Evolutionary conservation across 1,139 yeast species (phyloP), one percentile per base, ranked within the genome.

Genomic region (Eremothecium cymbalariae): DNA sequence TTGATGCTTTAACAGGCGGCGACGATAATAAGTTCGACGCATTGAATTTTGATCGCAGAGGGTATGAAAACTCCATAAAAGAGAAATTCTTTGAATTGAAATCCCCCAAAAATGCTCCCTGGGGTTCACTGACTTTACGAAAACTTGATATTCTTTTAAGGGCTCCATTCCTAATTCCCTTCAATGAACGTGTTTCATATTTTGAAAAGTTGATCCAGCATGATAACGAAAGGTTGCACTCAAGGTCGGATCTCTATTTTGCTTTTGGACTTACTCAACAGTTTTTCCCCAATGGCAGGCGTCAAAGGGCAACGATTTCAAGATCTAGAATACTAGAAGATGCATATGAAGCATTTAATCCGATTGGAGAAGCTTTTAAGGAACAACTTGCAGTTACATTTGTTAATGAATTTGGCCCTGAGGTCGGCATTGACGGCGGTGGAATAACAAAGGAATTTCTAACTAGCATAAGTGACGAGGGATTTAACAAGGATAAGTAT

Each of bases 391-490:
- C 72, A 2, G 86, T 90, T 3, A 68, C 70, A 5, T 86, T 90
- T 50, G 64, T 63, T 33, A 82, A 83, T 50, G 73, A 78, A 40
- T 72, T 78, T 57, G 95, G 94, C 1, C 74, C 71, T 18, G 71
- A 65, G 28, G 90, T 82, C 1, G 98, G 98, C 1, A 80, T 90
- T 36, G 98, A 90, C 58, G 98, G 98, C 4, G 98, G 98, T 8
- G 98, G 98, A 2, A 65, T 90, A 15, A 88, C 97, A 0, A 88
- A 90, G 55, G 98, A 90, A 50, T 78, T 90, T 46, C 62, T 90
- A 37, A 85, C 90, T 2, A 66, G 80, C 32, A 77, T 85, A 1
- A 74, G 80, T 2, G 64, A 64, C 7, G 85, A 81, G 45, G 94
- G 84, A 0, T 82, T 88, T 46, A 57, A 63, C 15, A 71, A 39